Conservation (phyloP, 176 grass and related monocot genomes). For the Ampelocalamus luodianensis region DNA sequence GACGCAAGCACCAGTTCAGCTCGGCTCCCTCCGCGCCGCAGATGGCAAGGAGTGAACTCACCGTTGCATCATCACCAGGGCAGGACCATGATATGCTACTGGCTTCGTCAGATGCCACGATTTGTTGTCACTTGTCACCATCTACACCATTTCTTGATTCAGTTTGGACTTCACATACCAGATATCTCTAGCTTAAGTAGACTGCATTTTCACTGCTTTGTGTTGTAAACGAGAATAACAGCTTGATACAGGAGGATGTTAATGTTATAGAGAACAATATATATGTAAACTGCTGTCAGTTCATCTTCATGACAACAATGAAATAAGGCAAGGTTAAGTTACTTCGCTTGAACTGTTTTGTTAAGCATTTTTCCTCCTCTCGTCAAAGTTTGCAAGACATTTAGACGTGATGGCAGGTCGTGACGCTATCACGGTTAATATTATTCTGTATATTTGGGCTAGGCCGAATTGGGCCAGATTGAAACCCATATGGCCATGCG, state of each 20-base stretch:
- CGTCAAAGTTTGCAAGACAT: too few species aligned
- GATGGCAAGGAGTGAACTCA: constrained; percentile 80
- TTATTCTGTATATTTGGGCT: background rate
- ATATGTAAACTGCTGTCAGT: constrained; percentile 10
- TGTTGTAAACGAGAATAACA: constrained; percentile 29
- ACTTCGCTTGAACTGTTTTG: background rate
- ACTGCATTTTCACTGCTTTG: background rate
- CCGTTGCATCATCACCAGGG: background rate
- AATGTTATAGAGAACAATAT: background rate
- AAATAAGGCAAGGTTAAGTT: background rate
- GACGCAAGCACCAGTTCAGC: constrained; percentile 81
- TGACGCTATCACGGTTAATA: background rate
- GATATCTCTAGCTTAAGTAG: background rate
- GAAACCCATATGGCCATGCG: background rate
- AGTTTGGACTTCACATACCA: constrained; percentile 15
- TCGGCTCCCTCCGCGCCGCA: constrained; percentile 83
- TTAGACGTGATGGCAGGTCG: background rate
- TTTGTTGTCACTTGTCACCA: background rate
- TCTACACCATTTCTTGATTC: constrained; percentile 46
- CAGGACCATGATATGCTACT: background rate
- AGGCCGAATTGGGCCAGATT: background rate
- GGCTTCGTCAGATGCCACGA: constrained; percentile 17
- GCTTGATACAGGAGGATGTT: background rate
- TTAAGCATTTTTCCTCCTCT: too few species aligned
- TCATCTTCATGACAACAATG: background rate